A percentile compares a stretch with the other conserved stretches of the same genome.
Conservation (phyloP, 345 rosid species). For the Isatis tinctoria region DNA sequence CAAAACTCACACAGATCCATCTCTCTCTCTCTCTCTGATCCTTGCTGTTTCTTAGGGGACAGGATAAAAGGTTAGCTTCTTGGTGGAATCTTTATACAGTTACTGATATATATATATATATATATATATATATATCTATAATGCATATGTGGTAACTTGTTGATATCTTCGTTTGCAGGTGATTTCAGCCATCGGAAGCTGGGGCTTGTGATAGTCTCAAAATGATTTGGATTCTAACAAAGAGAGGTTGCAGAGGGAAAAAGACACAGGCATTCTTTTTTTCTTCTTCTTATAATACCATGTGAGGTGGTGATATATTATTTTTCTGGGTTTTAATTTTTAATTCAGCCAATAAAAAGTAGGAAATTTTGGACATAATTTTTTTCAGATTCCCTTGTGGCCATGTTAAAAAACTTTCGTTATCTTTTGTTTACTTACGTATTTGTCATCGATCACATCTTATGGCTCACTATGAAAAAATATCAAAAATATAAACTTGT, state of each 20-base stretch:
- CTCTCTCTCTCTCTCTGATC: constrained; percentile 3
- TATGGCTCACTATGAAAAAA: neutral
- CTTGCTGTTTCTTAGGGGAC: constrained; percentile 20
- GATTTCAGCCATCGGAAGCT: constrained; percentile 10
- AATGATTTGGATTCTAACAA: constrained; percentile 19
- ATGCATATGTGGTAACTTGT: neutral
- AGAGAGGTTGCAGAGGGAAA: constrained; percentile 19
- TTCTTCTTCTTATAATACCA: neutral
- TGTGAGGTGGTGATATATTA: constrained; percentile 22
- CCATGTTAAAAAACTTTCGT: constrained; percentile 13
- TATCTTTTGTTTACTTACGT: neutral
- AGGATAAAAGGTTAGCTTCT: constrained; percentile 26
- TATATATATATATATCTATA: too few species aligned
- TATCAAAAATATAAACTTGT: constrained; percentile 2
- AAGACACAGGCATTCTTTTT: constrained; percentile 18
- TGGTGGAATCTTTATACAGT: neutral
- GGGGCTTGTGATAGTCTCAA: constrained; percentile 23
- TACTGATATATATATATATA: neutral
- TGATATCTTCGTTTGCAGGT: constrained; percentile 14
- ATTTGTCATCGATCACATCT: constrained; percentile 4
- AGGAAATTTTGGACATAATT: constrained; percentile 34
- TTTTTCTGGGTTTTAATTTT: constrained; percentile 9
- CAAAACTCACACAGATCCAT: constrained; percentile 9
- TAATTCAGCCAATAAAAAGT: constrained; percentile 28
- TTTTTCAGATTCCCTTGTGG: neutral